These are phyloP conservation scores for Aspergillus pseudoterreus DNA, from an alignment of 2,329 filamentous ascomycete genomes.

Conservation along the genomic window DNA sequence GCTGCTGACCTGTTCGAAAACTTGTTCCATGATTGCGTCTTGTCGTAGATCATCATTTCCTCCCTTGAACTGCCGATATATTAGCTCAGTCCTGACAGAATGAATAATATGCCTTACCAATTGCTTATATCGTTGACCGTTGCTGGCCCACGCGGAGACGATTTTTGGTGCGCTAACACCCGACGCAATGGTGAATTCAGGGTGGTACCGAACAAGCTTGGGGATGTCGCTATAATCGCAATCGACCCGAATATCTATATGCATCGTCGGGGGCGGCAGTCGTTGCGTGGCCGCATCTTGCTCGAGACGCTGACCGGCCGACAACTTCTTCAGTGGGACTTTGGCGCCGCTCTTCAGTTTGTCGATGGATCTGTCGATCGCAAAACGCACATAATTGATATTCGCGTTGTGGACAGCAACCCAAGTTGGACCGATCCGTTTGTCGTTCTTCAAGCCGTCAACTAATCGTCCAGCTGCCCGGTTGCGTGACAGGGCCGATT, in stretches of 20 bases:
- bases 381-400: slow-evolving; percentile 55
- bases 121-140: slow-evolving; percentile 81
- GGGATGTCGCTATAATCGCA: slow-evolving; percentile 76
- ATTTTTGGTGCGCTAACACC: slow-evolving; percentile 94
- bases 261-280: slow-evolving; percentile 86
- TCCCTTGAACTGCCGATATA: slow-evolving; percentile 66
- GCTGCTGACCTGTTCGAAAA: slow-evolving; percentile 92
- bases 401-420: slow-evolving; percentile 69
- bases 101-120: slow-evolving; percentile 52
- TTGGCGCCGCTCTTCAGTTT: slow-evolving; percentile 66
- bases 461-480: slow-evolving; percentile 69
- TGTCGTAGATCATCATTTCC: slow-evolving; percentile 94
- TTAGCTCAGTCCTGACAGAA: slow-evolving; percentile 6
- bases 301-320: slow-evolving; percentile 60
- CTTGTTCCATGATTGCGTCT: slow-evolving; percentile 98
- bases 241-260: slow-evolving; percentile 69
- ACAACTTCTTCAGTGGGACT: slow-evolving; percentile 60
- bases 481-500: slow-evolving; percentile 68
- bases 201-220: slow-evolving; percentile 66
- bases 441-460: slow-evolving; percentile 54
- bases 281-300: slow-evolving; percentile 60
- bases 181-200: slow-evolving; percentile 77
- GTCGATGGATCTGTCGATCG: slow-evolving; percentile 48
- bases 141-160: slow-evolving; percentile 72
- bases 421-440: slow-evolving; percentile 59